These are phyloP conservation scores for Curvularia sp. DNA, from an alignment of 2,329 filamentous ascomycete genomes.

Conservation along the genomic window DNA sequence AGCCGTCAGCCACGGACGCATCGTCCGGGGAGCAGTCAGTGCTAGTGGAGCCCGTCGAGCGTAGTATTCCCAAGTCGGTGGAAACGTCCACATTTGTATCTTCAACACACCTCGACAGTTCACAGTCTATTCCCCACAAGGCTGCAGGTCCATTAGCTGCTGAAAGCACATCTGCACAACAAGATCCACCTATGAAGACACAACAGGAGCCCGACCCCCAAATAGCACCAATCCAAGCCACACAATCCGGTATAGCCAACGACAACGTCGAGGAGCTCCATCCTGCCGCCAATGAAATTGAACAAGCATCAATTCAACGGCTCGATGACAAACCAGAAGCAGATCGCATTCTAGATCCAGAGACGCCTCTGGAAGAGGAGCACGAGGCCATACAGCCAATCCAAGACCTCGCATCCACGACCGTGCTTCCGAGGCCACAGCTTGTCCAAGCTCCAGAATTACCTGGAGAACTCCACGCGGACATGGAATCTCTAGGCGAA, in stretches of 20 bases:
- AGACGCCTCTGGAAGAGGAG: constrained; percentile 5
- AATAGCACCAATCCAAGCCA: constrained; percentile 8
- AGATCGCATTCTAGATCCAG: constrained; percentile 6
- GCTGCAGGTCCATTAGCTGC: constrained; percentile 6
- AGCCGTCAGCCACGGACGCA: constrained; percentile 24
- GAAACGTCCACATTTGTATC: constrained; percentile 30
- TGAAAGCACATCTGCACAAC: constrained; percentile 12
- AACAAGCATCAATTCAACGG: constrained; percentile 12
- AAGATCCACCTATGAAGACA: constrained; percentile 15
- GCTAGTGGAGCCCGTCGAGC: constrained; percentile 21
- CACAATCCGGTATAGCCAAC: constrained; percentile 6
- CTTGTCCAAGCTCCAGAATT: constrained; percentile 6
- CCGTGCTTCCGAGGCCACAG: background rate
- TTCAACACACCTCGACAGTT: constrained; percentile 17
- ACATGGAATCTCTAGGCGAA: background rate
- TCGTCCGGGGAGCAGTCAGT: constrained; percentile 18
- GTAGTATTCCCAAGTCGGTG: constrained; percentile 25
- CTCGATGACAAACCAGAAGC: constrained; percentile 15
- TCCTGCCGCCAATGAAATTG: constrained; percentile 2
- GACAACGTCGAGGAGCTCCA: constrained; percentile 7
- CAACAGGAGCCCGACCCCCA: constrained; percentile 8
- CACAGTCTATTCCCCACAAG: constrained; percentile 14
- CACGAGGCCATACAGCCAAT: constrained; percentile 6
- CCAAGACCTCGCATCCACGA: constrained; percentile 6
- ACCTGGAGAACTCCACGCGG: background rate